Base-by-base conservation (phyloP, 768 basidiomycete genomes). In the Tylopilus sp. region DNA sequence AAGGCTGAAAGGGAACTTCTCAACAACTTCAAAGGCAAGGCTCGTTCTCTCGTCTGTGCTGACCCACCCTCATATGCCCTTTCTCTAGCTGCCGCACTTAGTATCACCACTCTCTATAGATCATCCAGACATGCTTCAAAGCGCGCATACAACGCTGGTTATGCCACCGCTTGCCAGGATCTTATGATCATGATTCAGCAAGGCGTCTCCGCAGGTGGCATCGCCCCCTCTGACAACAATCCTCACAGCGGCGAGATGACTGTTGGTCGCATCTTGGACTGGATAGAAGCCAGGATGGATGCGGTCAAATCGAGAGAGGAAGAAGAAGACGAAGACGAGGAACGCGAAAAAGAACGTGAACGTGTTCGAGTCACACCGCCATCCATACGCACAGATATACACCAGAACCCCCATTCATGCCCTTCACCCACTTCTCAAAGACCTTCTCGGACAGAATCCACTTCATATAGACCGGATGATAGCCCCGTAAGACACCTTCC, bases 291-390 rank as follows among this genome's bases (percentile, higher is more conserved):
- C 0, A 73, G 90, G 50, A 68, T 90, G 39, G 89, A 91, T 21
- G 89, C 88, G 0, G 80, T 91, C 51, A 82, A 77, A 58, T 75
- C 81, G 2, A 75, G 82, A 40, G 85, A 88, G 48, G 89, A 91
- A 48, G 90, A 90, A 62, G 88, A 90, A 53, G 87, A 88, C 26
- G 88, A 90, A 62, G 88, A 89, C 51, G 86, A 88, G 55, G 86
- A 88, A 55, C 72, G 77, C 41, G 84, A 86, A 61, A 76, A 73
- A 58, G 81, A 78, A 51, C 67, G 63, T 45, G 79, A 79, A 55
- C 68, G 76, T 56, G 64, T 62, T 33, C 64, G 64, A 56, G 57
- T 60, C 50, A 60, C 62, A 52, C 55, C 62, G 56, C 48, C 59
- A 25, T 51, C 61, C 52, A 52, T 53, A 2, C 57, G 52, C 30